Conservation (phyloP, 2,329 filamentous ascomycete genomes). For the Pseudohalonectria lignicola region DNA sequence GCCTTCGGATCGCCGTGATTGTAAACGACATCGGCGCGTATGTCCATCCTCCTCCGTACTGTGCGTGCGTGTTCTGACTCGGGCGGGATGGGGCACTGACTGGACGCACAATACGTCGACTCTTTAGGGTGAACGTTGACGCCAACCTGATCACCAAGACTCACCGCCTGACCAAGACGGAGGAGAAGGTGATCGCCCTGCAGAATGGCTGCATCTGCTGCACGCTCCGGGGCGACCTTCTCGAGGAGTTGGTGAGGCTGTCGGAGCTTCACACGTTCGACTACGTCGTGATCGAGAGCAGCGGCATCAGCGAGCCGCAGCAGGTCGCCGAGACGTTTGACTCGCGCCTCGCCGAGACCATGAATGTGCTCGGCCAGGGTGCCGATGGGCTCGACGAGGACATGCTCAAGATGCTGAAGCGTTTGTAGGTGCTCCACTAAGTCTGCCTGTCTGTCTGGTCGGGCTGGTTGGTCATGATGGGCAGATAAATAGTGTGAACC, state of each 20-base stretch:
- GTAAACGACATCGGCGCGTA: constrained; percentile 61
- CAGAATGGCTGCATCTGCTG: constrained; percentile 72
- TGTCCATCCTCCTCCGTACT: constrained; percentile 10
- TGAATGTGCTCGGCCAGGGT: constrained; percentile 21
- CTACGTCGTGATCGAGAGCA: constrained; percentile 63
- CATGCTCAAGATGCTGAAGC: constrained; percentile 12
- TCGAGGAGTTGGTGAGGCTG: constrained; percentile 57
- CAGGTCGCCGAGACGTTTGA: constrained; percentile 68
- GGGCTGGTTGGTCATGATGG: too few relatives aligned
- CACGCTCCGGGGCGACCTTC: constrained; percentile 58
- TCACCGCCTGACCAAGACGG: constrained; percentile 43
- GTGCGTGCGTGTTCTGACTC: too few relatives aligned
- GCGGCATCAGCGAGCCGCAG: constrained; percentile 61
- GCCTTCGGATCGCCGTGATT: constrained; percentile 58
- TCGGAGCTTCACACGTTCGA: constrained; percentile 53
- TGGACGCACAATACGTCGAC: too few relatives aligned
- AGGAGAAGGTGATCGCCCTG: constrained; percentile 56
- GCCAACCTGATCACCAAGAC: constrained; percentile 47
- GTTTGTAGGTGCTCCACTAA: too few relatives aligned
- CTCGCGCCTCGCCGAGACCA: constrained; percentile 37
- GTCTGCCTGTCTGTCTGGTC: too few relatives aligned
- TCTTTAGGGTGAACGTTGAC: constrained; percentile 52
- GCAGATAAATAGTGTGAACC: too few relatives aligned
- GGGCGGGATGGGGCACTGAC: too few relatives aligned
- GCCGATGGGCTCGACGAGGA: constrained; percentile 11